Evolutionary conservation across 352 stramenopile genomes (phyloP).

Genomic region (Pythium pyrilobum): DNA sequence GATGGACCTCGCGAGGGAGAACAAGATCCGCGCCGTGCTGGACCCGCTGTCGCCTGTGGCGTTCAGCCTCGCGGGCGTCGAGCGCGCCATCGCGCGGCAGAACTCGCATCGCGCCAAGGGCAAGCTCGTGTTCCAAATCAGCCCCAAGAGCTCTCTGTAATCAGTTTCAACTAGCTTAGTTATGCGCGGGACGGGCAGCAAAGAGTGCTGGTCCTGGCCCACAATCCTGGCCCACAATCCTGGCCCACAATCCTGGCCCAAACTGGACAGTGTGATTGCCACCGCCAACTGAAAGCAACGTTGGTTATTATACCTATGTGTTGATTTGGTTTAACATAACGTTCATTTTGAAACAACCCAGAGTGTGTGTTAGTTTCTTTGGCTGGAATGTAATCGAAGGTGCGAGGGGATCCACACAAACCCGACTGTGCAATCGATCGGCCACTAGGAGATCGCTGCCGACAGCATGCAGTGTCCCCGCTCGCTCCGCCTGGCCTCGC

Average conservation of each 20-base stretch:
- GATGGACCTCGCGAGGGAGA: constrained; percentile 36
- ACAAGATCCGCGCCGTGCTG: constrained; percentile 50
- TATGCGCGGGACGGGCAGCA: too few species aligned
- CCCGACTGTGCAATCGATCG: not conserved
- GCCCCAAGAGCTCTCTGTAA: not conserved
- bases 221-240: too few species aligned
- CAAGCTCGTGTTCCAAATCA: constrained; percentile 72
- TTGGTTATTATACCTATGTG: constrained; percentile 12
- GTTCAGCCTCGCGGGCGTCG: constrained; percentile 54
- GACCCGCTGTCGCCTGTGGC: constrained; percentile 53
- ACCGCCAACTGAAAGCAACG: constrained; percentile 1
- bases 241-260: too few species aligned
- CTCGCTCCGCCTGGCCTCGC: constrained; percentile 6
- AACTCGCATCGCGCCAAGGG: constrained; percentile 63
- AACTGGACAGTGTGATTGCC: not conserved
- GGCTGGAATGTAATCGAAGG: constrained; percentile 17
- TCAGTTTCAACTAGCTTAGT: not conserved
- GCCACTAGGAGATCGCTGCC: not conserved
- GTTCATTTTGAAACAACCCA: constrained; percentile 3
- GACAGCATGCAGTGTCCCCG: constrained; percentile 5
- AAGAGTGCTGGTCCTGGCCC: too few species aligned
- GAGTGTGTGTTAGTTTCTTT: constrained; percentile 13
- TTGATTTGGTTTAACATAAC: constrained; percentile 21
- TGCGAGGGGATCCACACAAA: not conserved
- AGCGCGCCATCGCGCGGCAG: constrained; percentile 51